Evolutionary conservation across 306 rosid species (phyloP).

Genomic region (Glycine tomentella): DNA sequence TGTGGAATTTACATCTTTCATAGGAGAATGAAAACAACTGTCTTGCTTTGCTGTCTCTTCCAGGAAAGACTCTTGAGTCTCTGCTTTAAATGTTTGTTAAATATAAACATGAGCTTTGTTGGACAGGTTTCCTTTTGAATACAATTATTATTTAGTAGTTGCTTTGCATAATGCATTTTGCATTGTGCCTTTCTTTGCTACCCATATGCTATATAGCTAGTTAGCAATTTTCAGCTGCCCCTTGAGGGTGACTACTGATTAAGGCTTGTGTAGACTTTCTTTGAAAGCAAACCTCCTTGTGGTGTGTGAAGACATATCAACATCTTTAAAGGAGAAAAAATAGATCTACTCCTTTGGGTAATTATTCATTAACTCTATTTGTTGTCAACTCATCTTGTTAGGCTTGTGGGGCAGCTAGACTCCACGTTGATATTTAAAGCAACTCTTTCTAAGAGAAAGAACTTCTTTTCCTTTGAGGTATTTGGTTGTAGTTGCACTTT

Average conservation of each 20-base stretch:
- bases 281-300: conserved; percentile 17
- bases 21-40: not conserved
- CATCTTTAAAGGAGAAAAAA: not conserved
- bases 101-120: not conserved
- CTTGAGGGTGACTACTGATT: not conserved
- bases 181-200: not conserved
- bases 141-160: not conserved
- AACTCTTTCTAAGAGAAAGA: not conserved
- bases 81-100: too few relatives aligned
- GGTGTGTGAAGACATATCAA: not conserved
- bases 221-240: conserved; percentile 13
- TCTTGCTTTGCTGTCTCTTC: not conserved
- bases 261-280: not conserved
- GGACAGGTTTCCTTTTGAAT: conserved; percentile 32
- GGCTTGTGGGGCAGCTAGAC: conserved; percentile 2
- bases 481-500: conserved; percentile 3
- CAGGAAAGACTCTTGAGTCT: too few relatives aligned
- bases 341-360: not conserved
- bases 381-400: not conserved
- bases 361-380: not conserved
- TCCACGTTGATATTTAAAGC: not conserved
- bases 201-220: not conserved
- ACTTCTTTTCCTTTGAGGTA: not conserved
- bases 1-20: not conserved
- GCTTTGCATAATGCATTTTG: conserved; percentile 8